phyloP scores from a whole-genome alignment of 495 filamentous ascomycete species.

The Tuber borchii region DNA sequence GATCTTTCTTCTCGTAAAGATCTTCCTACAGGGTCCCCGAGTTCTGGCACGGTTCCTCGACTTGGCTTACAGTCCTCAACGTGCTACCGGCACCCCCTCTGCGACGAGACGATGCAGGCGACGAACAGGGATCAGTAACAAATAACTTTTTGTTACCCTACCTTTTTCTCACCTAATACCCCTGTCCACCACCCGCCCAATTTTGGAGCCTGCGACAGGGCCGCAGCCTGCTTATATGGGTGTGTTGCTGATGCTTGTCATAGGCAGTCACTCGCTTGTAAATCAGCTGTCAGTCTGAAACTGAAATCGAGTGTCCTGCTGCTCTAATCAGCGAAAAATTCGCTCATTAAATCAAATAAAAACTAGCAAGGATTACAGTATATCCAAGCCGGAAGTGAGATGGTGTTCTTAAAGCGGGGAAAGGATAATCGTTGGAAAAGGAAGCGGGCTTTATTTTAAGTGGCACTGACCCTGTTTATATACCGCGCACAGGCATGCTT shows the following conservation, averaged over 20 bases:
- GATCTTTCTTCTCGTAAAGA: background rate
- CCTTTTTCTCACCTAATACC: background rate
- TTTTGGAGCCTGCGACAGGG: background rate
- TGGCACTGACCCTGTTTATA: background rate
- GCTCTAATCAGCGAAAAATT: background rate
- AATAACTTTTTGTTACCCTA: background rate
- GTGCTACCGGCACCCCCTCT: background rate
- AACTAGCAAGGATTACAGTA: background rate
- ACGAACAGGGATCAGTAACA: background rate
- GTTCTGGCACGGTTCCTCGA: background rate
- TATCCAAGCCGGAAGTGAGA: background rate
- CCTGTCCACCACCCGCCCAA: background rate
- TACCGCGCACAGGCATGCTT: background rate
- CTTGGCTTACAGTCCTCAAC: background rate
- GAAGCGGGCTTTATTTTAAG: background rate
- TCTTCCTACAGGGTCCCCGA: background rate
- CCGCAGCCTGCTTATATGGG: background rate
- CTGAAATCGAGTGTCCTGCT: background rate
- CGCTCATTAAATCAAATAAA: background rate
- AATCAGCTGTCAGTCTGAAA: background rate
- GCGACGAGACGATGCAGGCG: background rate
- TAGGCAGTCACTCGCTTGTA: background rate
- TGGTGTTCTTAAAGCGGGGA: background rate
- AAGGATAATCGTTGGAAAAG: background rate
- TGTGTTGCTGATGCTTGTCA: background rate